Percentiles rank a stretch among this genome's conserved stretches.
These are phyloP conservation scores for Capronia epimyces DNA, from an alignment of 2,329 filamentous ascomycete species.

Conservation along the genomic window DNA sequence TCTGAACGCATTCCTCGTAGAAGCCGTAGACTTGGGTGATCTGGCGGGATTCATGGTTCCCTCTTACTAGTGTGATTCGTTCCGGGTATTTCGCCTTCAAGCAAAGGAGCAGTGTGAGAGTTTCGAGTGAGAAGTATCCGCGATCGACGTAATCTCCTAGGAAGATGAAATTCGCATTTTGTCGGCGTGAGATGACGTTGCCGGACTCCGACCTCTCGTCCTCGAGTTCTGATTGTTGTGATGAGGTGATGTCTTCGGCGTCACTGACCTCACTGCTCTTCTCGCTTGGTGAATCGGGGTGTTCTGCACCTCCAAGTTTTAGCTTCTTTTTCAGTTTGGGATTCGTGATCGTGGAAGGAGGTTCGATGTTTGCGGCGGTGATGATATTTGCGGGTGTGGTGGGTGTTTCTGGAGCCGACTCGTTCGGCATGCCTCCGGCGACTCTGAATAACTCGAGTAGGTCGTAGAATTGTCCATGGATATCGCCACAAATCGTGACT, in stretches of 20 bases:
- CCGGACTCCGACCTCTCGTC: conserved; percentile 35
- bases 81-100: conserved; percentile 56
- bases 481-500: conserved; percentile 95
- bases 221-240: conserved; percentile 36
- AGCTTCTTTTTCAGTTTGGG: conserved; percentile 83
- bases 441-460: conserved; percentile 94
- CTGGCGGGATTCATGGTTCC: conserved; percentile 70
- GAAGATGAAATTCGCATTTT: conserved; percentile 65
- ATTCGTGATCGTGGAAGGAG: conserved; percentile 80
- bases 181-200: conserved; percentile 39
- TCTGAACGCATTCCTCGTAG: conserved; percentile 71
- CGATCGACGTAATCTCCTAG: conserved; percentile 69
- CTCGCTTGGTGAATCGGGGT: conserved; percentile 24
- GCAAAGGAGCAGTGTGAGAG: conserved; percentile 57
- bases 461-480: conserved; percentile 98
- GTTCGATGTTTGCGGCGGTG: conserved; percentile 85
- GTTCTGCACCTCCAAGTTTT: conserved; percentile 43
- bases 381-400: conserved; percentile 68
- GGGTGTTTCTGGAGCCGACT: conserved; percentile 54
- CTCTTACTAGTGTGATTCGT: conserved; percentile 65
- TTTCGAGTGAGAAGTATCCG: conserved; percentile 69
- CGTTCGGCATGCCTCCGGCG: conserved; percentile 91
- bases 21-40: conserved; percentile 76
- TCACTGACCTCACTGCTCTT: conserved; percentile 34
- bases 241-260: conserved; percentile 45